Conservation (phyloP, 805 yeast species). For the Cyberlindnera euphorbiiphila region DNA sequence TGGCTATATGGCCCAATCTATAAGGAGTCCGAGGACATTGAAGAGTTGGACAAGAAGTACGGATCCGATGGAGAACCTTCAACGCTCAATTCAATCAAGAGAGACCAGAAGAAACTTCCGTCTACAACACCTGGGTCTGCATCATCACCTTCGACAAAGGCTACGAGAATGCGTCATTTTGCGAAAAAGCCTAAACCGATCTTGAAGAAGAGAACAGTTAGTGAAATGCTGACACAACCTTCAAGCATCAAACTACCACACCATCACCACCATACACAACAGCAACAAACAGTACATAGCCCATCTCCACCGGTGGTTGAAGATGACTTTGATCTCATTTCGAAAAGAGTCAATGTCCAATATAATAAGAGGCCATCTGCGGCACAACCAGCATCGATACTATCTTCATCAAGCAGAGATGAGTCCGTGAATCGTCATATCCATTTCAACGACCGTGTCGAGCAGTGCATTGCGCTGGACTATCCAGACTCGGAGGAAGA, state of each 20-base stretch:
- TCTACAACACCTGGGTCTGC: constrained; percentile 14
- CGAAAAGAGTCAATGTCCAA: constrained; percentile 28
- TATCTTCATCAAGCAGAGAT: constrained; percentile 2
- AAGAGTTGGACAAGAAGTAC: constrained; percentile 29
- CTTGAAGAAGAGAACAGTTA: constrained; percentile 78
- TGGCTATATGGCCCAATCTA: constrained; percentile 91
- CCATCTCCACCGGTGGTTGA: constrained; percentile 28
- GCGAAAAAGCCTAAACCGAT: constrained; percentile 64
- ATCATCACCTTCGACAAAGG: constrained; percentile 12
- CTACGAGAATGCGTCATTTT: constrained; percentile 12
- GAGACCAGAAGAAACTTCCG: constrained; percentile 19
- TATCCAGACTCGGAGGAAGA: constrained; percentile 23
- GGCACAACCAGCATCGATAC: constrained; percentile 1
- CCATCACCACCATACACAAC: constrained; percentile 15
- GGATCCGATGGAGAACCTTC: constrained; percentile 39
- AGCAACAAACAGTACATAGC: constrained; percentile 4
- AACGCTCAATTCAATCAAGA: constrained; percentile 20
- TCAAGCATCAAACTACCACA: constrained; percentile 28
- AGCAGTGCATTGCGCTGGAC: constrained; percentile 80
- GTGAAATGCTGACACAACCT: constrained; percentile 71
- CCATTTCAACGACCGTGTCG: constrained; percentile 91
- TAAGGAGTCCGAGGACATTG: constrained; percentile 18
- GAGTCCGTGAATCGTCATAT: constrained; percentile 51
- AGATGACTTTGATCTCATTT: constrained; percentile 26
- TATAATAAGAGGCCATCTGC: constrained; percentile 11